Evolutionary conservation across 768 basidiomycete genomes (phyloP), one percentile per base, ranked within the genome.

Genomic region (Guyanaporus albipodus): DNA sequence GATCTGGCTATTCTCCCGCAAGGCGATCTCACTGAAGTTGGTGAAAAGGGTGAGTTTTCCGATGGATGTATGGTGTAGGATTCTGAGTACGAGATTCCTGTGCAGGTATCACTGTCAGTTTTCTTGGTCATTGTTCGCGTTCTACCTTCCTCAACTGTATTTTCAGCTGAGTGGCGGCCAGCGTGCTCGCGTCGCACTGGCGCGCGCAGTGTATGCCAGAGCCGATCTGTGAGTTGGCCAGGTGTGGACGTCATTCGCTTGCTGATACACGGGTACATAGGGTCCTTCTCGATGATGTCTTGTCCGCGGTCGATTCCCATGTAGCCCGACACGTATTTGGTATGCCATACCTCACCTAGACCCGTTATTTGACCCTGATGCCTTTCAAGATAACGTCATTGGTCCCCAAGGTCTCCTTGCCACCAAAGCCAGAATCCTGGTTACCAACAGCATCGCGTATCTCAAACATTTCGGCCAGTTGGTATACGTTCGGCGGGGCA

Each of bases 401-500:
- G 92, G 92, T 2, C 91, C 91, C 3, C 71, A 80, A 49, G 92
- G 92, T 44, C 57, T 95, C 1, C 79, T 95, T 27, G 78, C 86
- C 8, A 77, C 79, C 14, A 94, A 94, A 65, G 91, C 91, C 9
- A 75, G 92, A 24, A 76, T 94, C 43, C 68, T 94, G 4, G 88
- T 92, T 40, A 95, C 91, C 33, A 93, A 95, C 64, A 83, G 82
- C 47, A 80, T 94, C 42, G 77, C 90, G n/a, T 93, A 88, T 59
- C 72, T 93, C 29, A 76, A 77, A 38, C 73, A 88, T 45, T 88
- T 90, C 43, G 87, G 93, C 58, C 74, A 83, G 37, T 69, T 94
- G 14, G 64, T 76, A 39, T 91, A 83, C 66, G 67, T 96, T 31
- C 83, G 89, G 17, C 80, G 83, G 19, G 92, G 92, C 12, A 83